Evolutionary conservation across 306 rosid species (phyloP).

Genomic region (Pueraria montana): DNA sequence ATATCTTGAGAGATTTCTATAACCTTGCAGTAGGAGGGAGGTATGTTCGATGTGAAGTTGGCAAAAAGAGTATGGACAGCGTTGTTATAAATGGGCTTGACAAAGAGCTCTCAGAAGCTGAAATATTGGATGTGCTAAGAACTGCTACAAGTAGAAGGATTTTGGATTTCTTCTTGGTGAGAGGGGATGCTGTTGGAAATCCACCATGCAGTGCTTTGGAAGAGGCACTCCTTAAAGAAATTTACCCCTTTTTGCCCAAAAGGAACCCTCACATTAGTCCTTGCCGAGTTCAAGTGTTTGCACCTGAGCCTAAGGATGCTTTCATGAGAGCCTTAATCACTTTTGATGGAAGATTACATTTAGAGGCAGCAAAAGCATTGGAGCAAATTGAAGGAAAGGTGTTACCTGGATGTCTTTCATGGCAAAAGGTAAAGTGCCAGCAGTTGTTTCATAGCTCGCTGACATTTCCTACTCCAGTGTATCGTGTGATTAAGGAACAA

Average conservation of each 20-base stretch:
- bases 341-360: slow-evolving; percentile 93
- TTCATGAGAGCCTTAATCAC: slow-evolving; percentile 76
- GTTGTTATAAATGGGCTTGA: slow-evolving; percentile 63
- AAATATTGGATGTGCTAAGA: slow-evolving; percentile 68
- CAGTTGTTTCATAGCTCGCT: slow-evolving; percentile 80
- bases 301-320: slow-evolving; percentile 70
- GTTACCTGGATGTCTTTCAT: slow-evolving; percentile 75
- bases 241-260: slow-evolving; percentile 77
- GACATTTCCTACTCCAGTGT: slow-evolving; percentile 71
- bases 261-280: slow-evolving; percentile 55
- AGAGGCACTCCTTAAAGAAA: slow-evolving; percentile 79
- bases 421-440: slow-evolving; percentile 96
- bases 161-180: slow-evolving; percentile 72
- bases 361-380: slow-evolving; percentile 95
- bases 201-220: slow-evolving; percentile 72
- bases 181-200: slow-evolving; percentile 76
- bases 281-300: slow-evolving; percentile 77
- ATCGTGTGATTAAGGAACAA: slow-evolving; percentile 66
- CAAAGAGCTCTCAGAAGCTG: slow-evolving; percentile 73
- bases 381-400: slow-evolving; percentile 86
- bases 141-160: slow-evolving; percentile 74
- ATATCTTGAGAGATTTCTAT: slow-evolving; percentile 69
- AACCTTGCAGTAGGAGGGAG: slow-evolving; percentile 72
- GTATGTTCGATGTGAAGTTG: slow-evolving; percentile 62
- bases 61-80: slow-evolving; percentile 57